Evolutionary conservation across 208 protist species (phyloP).

Genomic region (Novymonas esmeraldas): DNA sequence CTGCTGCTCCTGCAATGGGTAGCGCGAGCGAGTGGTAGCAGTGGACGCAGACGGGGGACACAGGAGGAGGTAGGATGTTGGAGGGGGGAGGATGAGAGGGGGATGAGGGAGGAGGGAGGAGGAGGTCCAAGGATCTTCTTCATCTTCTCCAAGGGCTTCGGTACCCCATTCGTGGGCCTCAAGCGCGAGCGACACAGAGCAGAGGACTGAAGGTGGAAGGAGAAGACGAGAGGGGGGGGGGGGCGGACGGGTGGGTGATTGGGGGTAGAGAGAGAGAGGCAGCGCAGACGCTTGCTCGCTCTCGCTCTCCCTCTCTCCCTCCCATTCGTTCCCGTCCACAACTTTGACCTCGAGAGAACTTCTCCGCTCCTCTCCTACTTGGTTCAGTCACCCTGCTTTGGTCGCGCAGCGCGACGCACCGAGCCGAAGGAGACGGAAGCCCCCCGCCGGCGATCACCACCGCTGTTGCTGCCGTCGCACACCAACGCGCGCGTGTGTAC

Average conservation of each 20-base stretch:
- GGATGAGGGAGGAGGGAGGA: background rate
- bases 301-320: background rate
- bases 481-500: too few species aligned
- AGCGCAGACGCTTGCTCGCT: background rate
- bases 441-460: too few species aligned
- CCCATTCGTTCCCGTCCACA: background rate
- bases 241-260: background rate
- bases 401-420: constrained; percentile 9
- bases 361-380: background rate
- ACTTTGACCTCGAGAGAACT: too few species aligned
- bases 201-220: background rate
- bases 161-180: constrained; percentile 15
- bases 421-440: constrained; percentile 15
- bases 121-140: background rate
- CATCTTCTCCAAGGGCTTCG: constrained; percentile 1
- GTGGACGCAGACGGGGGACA: too few species aligned
- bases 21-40: too few species aligned
- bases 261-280: background rate
- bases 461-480: too few species aligned
- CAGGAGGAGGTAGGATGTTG: too few species aligned
- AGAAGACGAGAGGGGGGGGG: background rate
- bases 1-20: too few species aligned
- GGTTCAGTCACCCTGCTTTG: background rate
- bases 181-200: constrained; percentile 1
- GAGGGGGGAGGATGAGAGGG: constrained; percentile 2